Evolutionary conservation across 1,284 basidiomycete genomes (phyloP).

Genomic region (Heterobasidion occidentale): DNA sequence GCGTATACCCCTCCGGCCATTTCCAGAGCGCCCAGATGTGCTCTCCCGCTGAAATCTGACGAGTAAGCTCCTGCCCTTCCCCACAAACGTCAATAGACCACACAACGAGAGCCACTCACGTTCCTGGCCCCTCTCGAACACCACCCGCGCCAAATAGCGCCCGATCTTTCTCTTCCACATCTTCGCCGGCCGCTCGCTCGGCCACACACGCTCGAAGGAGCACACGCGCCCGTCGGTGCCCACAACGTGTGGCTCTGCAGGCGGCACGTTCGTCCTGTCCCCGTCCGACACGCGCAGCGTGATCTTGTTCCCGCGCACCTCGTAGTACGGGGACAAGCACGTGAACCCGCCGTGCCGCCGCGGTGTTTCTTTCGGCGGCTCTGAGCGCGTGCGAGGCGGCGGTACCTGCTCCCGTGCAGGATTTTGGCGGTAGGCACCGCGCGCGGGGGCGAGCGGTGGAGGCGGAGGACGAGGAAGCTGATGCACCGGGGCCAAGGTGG

Average conservation of each 20-base stretch:
- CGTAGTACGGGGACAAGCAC: too few species aligned
- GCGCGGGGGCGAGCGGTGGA: too few species aligned
- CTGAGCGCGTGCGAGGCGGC: not conserved
- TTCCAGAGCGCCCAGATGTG: not conserved
- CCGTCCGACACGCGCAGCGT: not conserved
- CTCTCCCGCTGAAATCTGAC: not conserved
- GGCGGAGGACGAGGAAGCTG: not conserved
- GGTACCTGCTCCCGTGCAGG: not conserved
- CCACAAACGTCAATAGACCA: not conserved
- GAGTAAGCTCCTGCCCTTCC: not conserved
- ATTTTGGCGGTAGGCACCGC: not conserved
- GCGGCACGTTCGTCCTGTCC: not conserved
- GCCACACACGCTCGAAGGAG: not conserved
- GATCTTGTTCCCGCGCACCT: not conserved
- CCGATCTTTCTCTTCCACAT: not conserved
- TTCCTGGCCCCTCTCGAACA: not conserved
- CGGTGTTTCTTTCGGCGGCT: too few species aligned
- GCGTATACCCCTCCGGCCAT: not conserved
- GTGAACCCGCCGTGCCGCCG: too few species aligned
- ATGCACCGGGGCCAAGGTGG: not conserved
- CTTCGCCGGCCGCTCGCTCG: not conserved
- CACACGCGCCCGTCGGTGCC: not conserved
- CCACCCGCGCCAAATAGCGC: not conserved
- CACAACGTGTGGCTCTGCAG: not conserved
- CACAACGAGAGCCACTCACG: not conserved